A percentile compares a stretch with the other conserved stretches of the same genome.
Conservation (phyloP, 106 monocot genomes). For the Allium sativum region DNA sequence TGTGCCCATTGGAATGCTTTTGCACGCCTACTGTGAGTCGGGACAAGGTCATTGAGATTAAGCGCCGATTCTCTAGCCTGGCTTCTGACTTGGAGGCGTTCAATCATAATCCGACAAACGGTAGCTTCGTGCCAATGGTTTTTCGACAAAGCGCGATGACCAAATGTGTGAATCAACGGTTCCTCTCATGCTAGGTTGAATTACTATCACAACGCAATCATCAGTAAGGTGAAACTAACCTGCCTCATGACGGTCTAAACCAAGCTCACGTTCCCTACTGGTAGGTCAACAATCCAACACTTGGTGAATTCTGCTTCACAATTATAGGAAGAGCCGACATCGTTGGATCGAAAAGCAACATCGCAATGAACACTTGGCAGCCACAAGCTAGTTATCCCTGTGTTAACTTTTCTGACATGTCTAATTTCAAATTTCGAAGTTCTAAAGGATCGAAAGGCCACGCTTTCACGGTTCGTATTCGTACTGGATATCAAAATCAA, state of each 20-base stretch:
- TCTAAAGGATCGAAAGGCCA: conserved; percentile 83
- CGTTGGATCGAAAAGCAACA: too few relatives aligned
- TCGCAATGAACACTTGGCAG: conserved; percentile 17
- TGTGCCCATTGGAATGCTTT: not conserved
- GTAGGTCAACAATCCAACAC: too few relatives aligned
- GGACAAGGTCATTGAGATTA: not conserved
- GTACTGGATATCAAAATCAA: conserved; percentile 80
- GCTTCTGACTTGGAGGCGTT: conserved; percentile 14
- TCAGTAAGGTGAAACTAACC: too few relatives aligned
- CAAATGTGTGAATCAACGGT: conserved; percentile 47
- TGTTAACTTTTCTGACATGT: conserved; percentile 81
- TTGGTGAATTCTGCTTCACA: too few relatives aligned
- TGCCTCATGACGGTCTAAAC: too few relatives aligned
- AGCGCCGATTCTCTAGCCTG: conserved; percentile 4
- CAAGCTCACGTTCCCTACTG: too few relatives aligned
- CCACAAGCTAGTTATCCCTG: conserved; percentile 34
- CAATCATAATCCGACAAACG: conserved; percentile 37
- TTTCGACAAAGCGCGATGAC: conserved; percentile 77
- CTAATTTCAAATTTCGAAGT: conserved; percentile 71
- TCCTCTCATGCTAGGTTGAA: conserved; percentile 3
- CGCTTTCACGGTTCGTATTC: conserved; percentile 81
- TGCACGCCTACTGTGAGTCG: not conserved
- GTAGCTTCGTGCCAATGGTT: conserved; percentile 68
- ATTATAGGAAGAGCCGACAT: too few relatives aligned
- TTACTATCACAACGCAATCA: not conserved